phyloP scores from a whole-genome alignment of 2,329 filamentous ascomycete species.

The Trichoderma sp. region DNA sequence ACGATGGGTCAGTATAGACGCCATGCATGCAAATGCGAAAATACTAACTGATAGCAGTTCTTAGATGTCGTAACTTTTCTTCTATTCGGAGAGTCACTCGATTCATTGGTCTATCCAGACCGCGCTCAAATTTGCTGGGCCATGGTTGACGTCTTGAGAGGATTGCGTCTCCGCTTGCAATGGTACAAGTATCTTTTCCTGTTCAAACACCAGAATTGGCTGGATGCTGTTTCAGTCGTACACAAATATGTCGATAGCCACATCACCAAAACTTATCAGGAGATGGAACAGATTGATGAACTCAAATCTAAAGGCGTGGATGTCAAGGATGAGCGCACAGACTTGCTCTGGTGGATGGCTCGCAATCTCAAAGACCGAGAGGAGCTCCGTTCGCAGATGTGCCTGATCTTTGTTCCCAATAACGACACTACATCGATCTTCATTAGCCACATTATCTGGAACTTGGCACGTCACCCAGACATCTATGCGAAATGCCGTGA shows the following conservation, averaged over 20 bases:
- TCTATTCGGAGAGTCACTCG: background rate
- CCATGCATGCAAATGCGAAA: background rate
- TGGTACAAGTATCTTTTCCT: background rate
- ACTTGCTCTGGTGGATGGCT: slow-evolving; percentile 4
- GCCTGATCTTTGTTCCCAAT: background rate
- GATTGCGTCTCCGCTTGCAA: background rate
- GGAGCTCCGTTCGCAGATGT: background rate
- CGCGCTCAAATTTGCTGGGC: background rate
- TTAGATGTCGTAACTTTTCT: background rate
- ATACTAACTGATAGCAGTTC: too few relatives aligned
- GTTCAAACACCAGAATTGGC: background rate
- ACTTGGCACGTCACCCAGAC: background rate
- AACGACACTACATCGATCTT: background rate
- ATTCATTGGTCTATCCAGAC: background rate
- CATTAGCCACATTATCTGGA: background rate
- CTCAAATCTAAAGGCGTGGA: background rate
- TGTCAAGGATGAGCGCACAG: background rate
- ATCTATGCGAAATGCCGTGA: background rate
- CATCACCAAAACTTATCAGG: background rate
- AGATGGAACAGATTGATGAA: background rate
- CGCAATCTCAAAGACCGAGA: background rate
- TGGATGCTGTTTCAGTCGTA: background rate
- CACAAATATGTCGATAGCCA: background rate
- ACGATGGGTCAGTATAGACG: background rate
- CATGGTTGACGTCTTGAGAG: background rate